These are phyloP conservation scores for Cyclanthera cordifolia DNA, from an alignment of 306 rosid species.

Conservation along the genomic window DNA sequence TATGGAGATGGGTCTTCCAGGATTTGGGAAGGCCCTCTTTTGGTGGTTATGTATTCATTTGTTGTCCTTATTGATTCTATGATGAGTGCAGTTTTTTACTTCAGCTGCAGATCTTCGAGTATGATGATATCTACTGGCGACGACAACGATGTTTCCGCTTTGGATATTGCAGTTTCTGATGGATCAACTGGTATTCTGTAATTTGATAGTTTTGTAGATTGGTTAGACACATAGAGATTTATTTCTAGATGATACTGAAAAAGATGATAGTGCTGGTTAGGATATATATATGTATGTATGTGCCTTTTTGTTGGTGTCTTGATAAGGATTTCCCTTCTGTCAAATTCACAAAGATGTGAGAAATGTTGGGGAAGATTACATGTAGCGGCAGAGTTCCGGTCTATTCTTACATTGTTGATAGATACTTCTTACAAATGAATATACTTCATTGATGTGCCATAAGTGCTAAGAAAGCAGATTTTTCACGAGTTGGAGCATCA, in stretches of 20 bases:
- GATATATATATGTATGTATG: background rate
- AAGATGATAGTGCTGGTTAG: background rate
- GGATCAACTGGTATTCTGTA: constrained; percentile 32
- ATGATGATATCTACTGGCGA: constrained; percentile 25
- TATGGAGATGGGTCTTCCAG: constrained; percentile 95
- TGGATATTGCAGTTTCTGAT: constrained; percentile 17
- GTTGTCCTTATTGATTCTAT: constrained; percentile 78
- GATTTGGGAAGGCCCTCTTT: constrained; percentile 94
- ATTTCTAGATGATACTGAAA: background rate
- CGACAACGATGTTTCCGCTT: constrained; percentile 24
- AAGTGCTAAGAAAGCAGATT: no score
- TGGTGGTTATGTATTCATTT: constrained; percentile 89
- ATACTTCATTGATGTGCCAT: constrained; percentile 8
- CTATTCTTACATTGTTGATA: background rate
- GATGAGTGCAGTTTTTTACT: constrained; percentile 79
- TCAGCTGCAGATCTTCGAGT: constrained; percentile 49
- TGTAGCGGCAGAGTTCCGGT: background rate
- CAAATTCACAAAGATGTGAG: background rate
- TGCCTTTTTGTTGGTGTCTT: background rate
- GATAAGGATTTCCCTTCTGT: background rate
- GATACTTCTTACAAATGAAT: background rate
- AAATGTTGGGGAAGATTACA: background rate
- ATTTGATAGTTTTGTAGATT: background rate
- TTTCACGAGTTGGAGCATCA: no score
- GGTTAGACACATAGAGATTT: background rate